These are phyloP conservation scores for Kazachstania taianensis DNA, from an alignment of 805 yeast genomes.

Conservation along the genomic window DNA sequence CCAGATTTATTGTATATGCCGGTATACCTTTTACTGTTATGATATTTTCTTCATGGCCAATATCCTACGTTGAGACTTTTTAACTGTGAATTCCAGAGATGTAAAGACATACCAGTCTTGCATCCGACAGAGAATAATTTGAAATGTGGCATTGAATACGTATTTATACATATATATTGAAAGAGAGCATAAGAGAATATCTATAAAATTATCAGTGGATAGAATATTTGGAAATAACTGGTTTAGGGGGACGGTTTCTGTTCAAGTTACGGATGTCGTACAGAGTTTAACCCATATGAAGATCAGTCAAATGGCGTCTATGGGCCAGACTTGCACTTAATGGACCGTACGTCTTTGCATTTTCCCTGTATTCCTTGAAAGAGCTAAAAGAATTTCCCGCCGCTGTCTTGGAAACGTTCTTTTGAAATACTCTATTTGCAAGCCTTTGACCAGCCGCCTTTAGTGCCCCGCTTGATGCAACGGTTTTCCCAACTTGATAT, in stretches of 20 bases:
- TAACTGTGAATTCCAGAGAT: too few species aligned
- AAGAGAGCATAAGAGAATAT: background rate
- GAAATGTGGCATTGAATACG: background rate
- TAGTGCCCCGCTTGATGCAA: background rate
- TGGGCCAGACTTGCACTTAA: constrained; percentile 22
- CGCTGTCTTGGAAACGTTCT: constrained; percentile 6
- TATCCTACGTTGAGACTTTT: too few species aligned
- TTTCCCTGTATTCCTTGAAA: constrained; percentile 31
- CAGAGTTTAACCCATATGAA: constrained; percentile 1
- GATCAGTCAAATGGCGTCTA: constrained; percentile 13
- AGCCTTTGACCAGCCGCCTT: background rate
- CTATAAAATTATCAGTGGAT: too few species aligned
- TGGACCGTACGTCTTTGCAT: constrained; percentile 33
- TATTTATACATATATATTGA: too few species aligned
- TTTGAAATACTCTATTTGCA: background rate
- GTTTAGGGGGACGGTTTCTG: too few species aligned
- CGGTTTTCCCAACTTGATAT: constrained; percentile 1
- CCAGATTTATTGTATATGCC: constrained; percentile 68
- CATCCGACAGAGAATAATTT: too few species aligned
- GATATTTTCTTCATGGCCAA: constrained; percentile 7
- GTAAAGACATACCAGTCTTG: too few species aligned
- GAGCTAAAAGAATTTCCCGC: constrained; percentile 30
- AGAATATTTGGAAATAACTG: background rate
- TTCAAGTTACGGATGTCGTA: background rate
- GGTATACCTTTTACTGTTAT: constrained; percentile 61